A percentile compares a stretch with the other conserved stretches of the same genome.
These are phyloP conservation scores for Sergeia podlipaevii DNA, from an alignment of 208 protist genomes.

Conservation along the genomic window DNA sequence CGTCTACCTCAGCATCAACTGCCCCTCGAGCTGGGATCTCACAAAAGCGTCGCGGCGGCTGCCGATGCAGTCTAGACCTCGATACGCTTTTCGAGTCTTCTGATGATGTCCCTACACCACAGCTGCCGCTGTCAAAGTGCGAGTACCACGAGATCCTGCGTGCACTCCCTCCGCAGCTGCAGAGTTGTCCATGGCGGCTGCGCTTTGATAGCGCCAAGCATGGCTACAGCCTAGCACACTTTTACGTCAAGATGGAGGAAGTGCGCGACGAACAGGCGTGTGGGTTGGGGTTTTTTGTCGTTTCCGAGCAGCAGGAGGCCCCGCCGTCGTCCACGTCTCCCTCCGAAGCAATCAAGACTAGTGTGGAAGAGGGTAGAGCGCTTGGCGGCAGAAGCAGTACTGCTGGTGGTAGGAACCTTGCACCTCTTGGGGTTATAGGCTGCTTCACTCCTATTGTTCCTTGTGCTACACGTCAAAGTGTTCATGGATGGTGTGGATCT, in stretches of 20 bases:
- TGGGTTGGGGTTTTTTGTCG: slow-evolving; percentile 41
- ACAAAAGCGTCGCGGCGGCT: too few species aligned
- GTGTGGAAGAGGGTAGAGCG: background rate
- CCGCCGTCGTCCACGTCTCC: background rate
- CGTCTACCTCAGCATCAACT: too few species aligned
- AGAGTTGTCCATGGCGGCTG: slow-evolving; percentile 45
- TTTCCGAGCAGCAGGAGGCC: slow-evolving; percentile 9
- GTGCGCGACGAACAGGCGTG: slow-evolving; percentile 23
- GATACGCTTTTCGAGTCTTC: slow-evolving; percentile 11
- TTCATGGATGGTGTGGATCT: slow-evolving; percentile 50
- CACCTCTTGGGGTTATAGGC: slow-evolving; percentile 32
- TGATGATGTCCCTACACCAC: slow-evolving; percentile 10
- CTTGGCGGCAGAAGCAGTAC: background rate
- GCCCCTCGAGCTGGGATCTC: too few species aligned
- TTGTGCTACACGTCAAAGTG: slow-evolving; percentile 19
- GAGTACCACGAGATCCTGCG: slow-evolving; percentile 48
- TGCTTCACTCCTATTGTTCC: slow-evolving; percentile 62
- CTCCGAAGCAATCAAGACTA: background rate
- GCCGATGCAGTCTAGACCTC: slow-evolving; percentile 16
- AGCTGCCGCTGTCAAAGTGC: slow-evolving; percentile 32
- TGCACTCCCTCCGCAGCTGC: slow-evolving; percentile 32
- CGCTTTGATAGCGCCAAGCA: slow-evolving; percentile 52
- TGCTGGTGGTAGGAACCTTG: too few species aligned
- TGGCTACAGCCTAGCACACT: slow-evolving; percentile 45
- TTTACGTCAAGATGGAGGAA: slow-evolving; percentile 47